Base-by-base conservation (phyloP, 768 basidiomycete species). In the Neoboletus subvelutipes region DNA sequence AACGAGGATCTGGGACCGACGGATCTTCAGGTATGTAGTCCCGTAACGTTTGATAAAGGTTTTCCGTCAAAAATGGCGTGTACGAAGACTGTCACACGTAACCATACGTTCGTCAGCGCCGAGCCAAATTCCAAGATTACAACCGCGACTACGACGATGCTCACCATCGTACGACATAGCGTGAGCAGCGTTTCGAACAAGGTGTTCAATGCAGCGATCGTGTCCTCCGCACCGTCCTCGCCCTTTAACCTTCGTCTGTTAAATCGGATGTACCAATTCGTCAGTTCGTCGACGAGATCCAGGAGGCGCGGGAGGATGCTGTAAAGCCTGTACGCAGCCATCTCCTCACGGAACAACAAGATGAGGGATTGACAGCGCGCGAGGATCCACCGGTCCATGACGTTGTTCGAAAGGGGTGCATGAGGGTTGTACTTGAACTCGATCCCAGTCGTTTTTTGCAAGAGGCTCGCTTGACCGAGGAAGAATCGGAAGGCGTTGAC, bases 211-310 rank as follows among this genome's bases (percentile, higher is more conserved):
- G 96, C 97, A 20, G 86, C 75, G 17, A 85, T 69, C 9, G 94
- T 94, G 65, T 98, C 96, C 60, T 93, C 90, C 54, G 81, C 79
- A 3, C 96, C 91, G 65, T 93, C 89, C 71, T 96, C 92, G 45
- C 97, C 97, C 80, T 99, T 99, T 58, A 99, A 77, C 17, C 97
- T 84, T 63, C 88, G 88, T 43, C 97, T 87, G 75, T 99, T 99
- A 78, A 98, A 98, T 47, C 97, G 93, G 69, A 99, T 98, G 75
- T 99, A 99, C 94, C 95, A 98, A 71, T 99, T 99, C 22, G 97
- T 99, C 57, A 98, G 80, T 72, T 98, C 97, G 63, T 96, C 93
- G 31, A 99, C 83, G 56, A 99, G 86, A 61, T 91, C 89, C 56
- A 98, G 78, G 41, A 98, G 78, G 34, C 93, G 85, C n/a, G 94